These are phyloP conservation scores for Cornus florida DNA, from an alignment of 148 eudicot species.

Conservation along the genomic window DNA sequence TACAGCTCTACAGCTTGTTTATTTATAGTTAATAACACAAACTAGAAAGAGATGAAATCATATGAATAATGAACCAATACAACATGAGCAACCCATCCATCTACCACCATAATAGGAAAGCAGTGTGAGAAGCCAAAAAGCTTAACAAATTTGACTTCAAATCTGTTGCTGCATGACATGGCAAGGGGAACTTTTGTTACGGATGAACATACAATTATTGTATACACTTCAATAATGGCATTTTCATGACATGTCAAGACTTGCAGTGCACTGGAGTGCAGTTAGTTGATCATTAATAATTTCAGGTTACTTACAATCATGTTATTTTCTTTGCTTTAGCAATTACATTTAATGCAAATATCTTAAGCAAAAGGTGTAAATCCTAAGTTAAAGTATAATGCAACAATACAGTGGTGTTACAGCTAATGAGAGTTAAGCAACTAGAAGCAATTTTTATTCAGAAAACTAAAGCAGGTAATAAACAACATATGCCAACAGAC, in stretches of 20 bases:
- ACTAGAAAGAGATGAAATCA: not conserved
- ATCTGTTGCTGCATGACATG: not conserved
- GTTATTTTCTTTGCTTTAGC: too few relatives aligned
- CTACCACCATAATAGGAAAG: not conserved
- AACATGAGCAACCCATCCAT: not conserved
- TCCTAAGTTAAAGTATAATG: too few relatives aligned
- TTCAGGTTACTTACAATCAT: not conserved
- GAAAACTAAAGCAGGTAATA: too few relatives aligned
- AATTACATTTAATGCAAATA: too few relatives aligned
- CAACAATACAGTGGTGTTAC: too few relatives aligned
- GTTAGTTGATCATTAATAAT: not conserved
- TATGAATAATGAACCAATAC: not conserved
- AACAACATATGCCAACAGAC: too few relatives aligned
- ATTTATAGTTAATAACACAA: too few relatives aligned
- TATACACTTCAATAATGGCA: not conserved
- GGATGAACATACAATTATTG: not conserved
- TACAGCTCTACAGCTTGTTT: constrained; percentile 6
- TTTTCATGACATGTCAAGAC: not conserved
- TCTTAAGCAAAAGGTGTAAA: too few relatives aligned
- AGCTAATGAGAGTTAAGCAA: too few relatives aligned
- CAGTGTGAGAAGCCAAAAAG: not conserved
- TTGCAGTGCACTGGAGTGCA: not conserved
- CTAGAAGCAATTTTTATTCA: too few relatives aligned
- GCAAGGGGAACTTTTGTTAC: not conserved
- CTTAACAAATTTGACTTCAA: not conserved